phyloP scores from a whole-genome alignment of 768 basidiomycete genomes.

The Pleurotus tuber-regium region DNA sequence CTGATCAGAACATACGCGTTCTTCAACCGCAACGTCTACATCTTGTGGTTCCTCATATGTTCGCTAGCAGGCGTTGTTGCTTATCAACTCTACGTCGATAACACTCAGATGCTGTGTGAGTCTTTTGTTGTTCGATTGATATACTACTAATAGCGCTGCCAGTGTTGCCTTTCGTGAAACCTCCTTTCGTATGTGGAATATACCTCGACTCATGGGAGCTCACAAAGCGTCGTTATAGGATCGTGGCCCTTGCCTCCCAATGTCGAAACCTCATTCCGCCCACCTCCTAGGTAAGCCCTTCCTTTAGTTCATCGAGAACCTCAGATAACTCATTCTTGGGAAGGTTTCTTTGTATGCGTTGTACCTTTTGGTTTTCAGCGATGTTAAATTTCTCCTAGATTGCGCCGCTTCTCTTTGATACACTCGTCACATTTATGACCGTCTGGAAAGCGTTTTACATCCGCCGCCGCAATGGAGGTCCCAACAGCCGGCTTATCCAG shows the following conservation, averaged over 20 bases:
- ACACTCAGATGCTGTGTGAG: conserved; percentile 75
- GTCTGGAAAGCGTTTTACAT: conserved; percentile 78
- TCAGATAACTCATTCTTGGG: conserved; percentile 11
- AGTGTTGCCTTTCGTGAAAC: conserved; percentile 68
- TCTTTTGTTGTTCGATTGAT: conserved; percentile 10
- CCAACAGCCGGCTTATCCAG: conserved; percentile 77
- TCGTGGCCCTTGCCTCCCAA: conserved; percentile 74
- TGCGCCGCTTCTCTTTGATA: conserved; percentile 79
- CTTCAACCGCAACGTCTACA: conserved; percentile 73
- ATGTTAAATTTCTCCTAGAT: conserved; percentile 43
- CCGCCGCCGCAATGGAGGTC: conserved; percentile 69
- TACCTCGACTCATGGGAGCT: not conserved
- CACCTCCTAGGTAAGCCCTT: conserved; percentile 63
- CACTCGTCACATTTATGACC: conserved; percentile 78
- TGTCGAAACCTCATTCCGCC: conserved; percentile 80
- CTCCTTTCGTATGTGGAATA: conserved; percentile 46
- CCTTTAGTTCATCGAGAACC: not conserved
- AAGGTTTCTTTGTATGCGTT: conserved; percentile 58
- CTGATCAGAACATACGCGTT: conserved; percentile 85
- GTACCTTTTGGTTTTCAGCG: not conserved
- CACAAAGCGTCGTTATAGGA: conserved; percentile 26
- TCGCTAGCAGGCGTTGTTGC: conserved; percentile 72
- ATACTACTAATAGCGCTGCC: not conserved
- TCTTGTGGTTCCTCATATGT: conserved; percentile 61
- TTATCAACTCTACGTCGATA: conserved; percentile 80